These are phyloP conservation scores for Mytilinidion resinicola DNA, from an alignment of 495 filamentous ascomycete species.

Conservation along the genomic window DNA sequence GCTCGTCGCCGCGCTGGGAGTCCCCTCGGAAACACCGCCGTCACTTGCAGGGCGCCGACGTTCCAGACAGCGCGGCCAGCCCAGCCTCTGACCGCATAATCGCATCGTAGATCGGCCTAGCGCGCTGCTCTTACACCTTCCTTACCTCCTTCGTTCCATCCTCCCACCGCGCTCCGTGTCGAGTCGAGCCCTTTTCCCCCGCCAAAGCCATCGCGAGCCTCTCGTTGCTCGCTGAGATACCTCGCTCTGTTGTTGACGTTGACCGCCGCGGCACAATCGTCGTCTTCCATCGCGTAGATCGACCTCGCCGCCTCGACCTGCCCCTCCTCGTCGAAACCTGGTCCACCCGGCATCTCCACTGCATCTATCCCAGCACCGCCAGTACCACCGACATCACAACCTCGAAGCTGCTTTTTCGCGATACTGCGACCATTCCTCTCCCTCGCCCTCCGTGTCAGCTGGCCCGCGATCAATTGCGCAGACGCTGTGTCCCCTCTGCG, in stretches of 20 bases:
- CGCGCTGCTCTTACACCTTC: constrained; percentile 5
- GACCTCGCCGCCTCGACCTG: constrained; percentile 8
- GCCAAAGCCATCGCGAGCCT: neutral
- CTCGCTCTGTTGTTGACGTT: neutral
- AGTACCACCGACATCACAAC: neutral
- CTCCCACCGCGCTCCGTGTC: neutral
- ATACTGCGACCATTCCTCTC: no score
- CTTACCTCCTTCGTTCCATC: constrained; percentile 17
- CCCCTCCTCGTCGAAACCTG: neutral
- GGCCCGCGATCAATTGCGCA: no score
- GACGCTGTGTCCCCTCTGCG: no score
- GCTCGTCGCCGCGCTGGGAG: no score
- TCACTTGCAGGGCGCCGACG: neutral
- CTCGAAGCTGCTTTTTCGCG: no score
- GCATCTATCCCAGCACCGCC: neutral
- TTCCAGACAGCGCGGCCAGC: neutral
- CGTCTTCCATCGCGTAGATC: neutral
- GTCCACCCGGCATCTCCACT: neutral
- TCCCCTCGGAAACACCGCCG: neutral
- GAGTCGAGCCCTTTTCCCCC: neutral
- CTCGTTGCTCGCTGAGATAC: neutral
- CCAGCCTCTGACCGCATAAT: neutral
- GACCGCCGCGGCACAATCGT: no score
- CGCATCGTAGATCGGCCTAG: constrained; percentile 1
- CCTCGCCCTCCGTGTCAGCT: no score